Evolutionary conservation across 2,329 filamentous ascomycete species (phyloP).

Genomic region (Fusarium sp.): DNA sequence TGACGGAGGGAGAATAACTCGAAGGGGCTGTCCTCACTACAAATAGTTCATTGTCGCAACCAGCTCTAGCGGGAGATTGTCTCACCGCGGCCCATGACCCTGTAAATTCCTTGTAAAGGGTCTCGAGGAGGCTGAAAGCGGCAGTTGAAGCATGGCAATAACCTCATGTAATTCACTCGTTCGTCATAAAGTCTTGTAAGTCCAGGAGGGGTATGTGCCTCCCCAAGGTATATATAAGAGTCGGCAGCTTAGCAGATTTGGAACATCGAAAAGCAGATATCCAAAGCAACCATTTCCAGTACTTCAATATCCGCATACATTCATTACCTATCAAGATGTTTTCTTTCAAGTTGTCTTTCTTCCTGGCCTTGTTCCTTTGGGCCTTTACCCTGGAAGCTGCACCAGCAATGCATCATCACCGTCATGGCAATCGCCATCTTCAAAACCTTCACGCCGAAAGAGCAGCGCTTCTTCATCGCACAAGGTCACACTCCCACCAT

Average conservation of each 20-base stretch:
- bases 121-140: conserved; percentile 29
- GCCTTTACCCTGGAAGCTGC: conserved; percentile 44
- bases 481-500: conserved; percentile 14
- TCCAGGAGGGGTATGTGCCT: conserved; percentile 29
- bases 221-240: conserved; percentile 33
- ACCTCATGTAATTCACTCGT: conserved; percentile 1
- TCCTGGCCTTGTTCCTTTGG: conserved; percentile 41
- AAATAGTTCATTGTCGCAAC: conserved; percentile 28
- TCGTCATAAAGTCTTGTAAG: conserved; percentile 31
- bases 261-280: conserved; percentile 17
- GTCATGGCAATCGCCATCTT: conserved; percentile 35
- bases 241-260: conserved; percentile 6
- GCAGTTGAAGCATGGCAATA: conserved; percentile 10
- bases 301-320: not conserved
- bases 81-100: conserved; percentile 34
- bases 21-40: conserved; percentile 35
- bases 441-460: conserved; percentile 47
- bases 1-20: conserved; percentile 33
- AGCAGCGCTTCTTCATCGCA: conserved; percentile 51
- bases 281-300: not conserved
- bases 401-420: conserved; percentile 43
- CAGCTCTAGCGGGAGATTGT: conserved; percentile 30
- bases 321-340: conserved; percentile 30
- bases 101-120: conserved; percentile 24
- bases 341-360: conserved; percentile 33